Conservation (phyloP, 352 stramenopile species). For the Phytophthora colocasiae region DNA sequence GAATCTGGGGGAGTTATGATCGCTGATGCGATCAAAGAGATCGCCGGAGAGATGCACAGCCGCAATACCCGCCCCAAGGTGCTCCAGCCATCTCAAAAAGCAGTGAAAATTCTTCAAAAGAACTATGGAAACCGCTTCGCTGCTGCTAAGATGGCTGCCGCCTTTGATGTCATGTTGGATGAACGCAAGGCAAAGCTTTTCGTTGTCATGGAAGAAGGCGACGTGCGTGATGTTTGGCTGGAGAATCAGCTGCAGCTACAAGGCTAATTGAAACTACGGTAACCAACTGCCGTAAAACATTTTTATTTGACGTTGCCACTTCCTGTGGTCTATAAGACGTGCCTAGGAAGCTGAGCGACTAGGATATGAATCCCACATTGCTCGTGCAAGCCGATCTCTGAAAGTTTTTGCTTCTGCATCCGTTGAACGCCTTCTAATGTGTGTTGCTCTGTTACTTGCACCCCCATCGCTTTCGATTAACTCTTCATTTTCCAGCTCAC, state of each 20-base stretch:
- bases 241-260: slow-evolving; percentile 1
- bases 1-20: background rate
- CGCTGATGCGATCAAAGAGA: background rate
- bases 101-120: too few species aligned
- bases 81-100: too few species aligned
- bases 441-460: background rate
- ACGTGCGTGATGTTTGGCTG: slow-evolving; percentile 17
- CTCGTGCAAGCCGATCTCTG: slow-evolving; percentile 13
- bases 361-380: slow-evolving; percentile 26
- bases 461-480: background rate
- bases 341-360: background rate
- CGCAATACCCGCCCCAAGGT: too few species aligned
- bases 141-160: too few species aligned
- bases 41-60: too few species aligned
- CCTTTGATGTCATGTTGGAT: slow-evolving; percentile 16
- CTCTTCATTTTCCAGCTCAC: background rate
- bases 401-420: slow-evolving; percentile 10
- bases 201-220: slow-evolving; percentile 15
- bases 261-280: background rate
- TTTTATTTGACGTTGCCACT: too few species aligned
- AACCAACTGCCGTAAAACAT: background rate
- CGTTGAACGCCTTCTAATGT: background rate
- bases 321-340: too few species aligned
- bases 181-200: slow-evolving; percentile 18
- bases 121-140: too few species aligned